phyloP scores from a whole-genome alignment of 225 moss, liverwort and hornwort genomes.

The Marchantia polymorpha region DNA sequence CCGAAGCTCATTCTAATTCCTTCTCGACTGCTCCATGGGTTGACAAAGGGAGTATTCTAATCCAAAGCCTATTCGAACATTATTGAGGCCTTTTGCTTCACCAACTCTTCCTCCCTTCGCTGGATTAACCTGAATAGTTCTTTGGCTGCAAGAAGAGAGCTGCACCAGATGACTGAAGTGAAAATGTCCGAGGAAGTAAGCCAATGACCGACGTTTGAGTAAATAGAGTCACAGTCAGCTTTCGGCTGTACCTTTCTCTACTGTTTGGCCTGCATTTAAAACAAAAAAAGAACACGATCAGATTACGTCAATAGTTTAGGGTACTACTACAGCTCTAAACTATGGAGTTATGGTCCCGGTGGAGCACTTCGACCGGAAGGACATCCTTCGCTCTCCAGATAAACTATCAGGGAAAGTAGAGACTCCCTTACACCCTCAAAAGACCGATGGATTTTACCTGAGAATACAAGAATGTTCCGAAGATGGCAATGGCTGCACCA shows the following conservation, averaged over 20 bases:
- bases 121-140: background rate
- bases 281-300: background rate
- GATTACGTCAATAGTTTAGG: too few species aligned
- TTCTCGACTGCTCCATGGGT: background rate
- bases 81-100: background rate
- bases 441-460: constrained; percentile 46
- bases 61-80: constrained; percentile 1
- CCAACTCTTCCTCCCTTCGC: background rate
- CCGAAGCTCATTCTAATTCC: background rate
- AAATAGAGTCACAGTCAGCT: background rate
- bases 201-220: constrained; percentile 5
- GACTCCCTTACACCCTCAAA: background rate
- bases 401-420: background rate
- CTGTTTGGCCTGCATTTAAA: constrained; percentile 24
- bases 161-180: background rate
- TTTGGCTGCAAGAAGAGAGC: background rate
- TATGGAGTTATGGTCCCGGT: too few species aligned
- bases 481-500: constrained; percentile 82
- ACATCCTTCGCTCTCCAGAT: background rate
- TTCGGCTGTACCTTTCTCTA: background rate
- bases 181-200: background rate
- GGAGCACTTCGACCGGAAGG: background rate
- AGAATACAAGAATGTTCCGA: constrained; percentile 91
- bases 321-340: too few species aligned
- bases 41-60: background rate